phyloP scores from a whole-genome alignment of 805 yeast species.

The Diddensiella caesifluorescens region DNA sequence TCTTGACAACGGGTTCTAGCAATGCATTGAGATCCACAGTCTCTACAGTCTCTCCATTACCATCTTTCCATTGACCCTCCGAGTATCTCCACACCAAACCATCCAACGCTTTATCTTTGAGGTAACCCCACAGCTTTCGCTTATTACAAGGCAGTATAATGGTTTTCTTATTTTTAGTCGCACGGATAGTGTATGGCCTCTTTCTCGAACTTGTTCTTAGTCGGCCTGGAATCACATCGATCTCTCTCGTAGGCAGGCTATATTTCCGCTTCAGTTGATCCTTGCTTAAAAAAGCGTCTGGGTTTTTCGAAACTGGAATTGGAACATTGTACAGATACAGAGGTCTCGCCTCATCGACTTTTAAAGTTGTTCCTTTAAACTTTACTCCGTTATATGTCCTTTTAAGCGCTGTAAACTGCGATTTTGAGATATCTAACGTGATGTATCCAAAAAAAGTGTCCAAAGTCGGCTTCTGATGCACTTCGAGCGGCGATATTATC shows the following conservation, averaged over 20 bases:
- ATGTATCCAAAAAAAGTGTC: slow-evolving; percentile 62
- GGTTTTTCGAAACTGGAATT: slow-evolving; percentile 23
- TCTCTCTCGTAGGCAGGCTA: slow-evolving; percentile 22
- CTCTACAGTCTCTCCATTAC: slow-evolving; percentile 74
- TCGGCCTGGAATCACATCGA: slow-evolving; percentile 51
- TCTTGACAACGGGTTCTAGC: slow-evolving; percentile 3
- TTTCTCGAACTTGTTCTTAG: slow-evolving; percentile 52
- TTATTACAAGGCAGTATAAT: slow-evolving; percentile 55
- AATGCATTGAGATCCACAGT: slow-evolving; percentile 32
- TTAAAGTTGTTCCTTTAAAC: slow-evolving; percentile 67
- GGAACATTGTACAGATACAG: slow-evolving; percentile 46
- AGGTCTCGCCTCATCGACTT: slow-evolving; percentile 58
- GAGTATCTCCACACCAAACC: slow-evolving; percentile 61
- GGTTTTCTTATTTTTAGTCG: slow-evolving; percentile 45
- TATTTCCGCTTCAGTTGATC: slow-evolving; percentile 33
- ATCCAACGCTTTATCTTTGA: slow-evolving; percentile 53
- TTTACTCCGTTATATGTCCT: slow-evolving; percentile 61
- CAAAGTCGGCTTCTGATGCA: slow-evolving; percentile 49
- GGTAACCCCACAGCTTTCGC: slow-evolving; percentile 87
- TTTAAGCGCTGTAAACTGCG: slow-evolving; percentile 46
- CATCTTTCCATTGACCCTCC: slow-evolving; percentile 73
- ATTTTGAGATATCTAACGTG: slow-evolving; percentile 48
- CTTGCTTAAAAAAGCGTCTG: slow-evolving; percentile 13
- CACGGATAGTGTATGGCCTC: slow-evolving; percentile 55
- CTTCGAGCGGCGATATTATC: slow-evolving; percentile 42